Conservation (phyloP, 2,329 filamentous ascomycete species). For the Stachybotrys echinatus region DNA sequence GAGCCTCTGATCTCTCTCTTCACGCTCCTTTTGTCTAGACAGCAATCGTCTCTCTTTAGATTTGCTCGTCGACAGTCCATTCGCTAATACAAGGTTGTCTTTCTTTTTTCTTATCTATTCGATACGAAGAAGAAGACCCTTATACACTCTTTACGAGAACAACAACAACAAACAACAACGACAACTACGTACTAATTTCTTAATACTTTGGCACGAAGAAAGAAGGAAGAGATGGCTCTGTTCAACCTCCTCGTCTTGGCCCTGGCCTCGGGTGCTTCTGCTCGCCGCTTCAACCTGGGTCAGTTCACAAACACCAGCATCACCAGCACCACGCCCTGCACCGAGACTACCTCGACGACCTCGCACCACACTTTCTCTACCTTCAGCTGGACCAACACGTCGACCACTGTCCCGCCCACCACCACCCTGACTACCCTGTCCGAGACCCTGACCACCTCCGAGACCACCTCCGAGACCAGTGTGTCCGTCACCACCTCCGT, state of each 20-base stretch:
- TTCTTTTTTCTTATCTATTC: too few species aligned
- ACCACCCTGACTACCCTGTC: constrained; percentile 8
- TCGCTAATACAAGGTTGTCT: background rate
- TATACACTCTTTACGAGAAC: background rate
- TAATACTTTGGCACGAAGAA: too few species aligned
- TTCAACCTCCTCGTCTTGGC: constrained; percentile 1
- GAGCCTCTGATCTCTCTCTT: too few species aligned
- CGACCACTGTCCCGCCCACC: constrained; percentile 14
- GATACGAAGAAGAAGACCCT: too few species aligned
- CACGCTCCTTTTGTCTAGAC: too few species aligned
- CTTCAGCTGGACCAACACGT: constrained; percentile 10
- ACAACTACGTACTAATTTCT: background rate
- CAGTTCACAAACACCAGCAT: background rate
- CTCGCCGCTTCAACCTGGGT: background rate
- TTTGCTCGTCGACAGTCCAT: background rate
- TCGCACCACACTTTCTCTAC: background rate
- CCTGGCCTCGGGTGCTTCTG: background rate
- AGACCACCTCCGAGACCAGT: constrained; percentile 7
- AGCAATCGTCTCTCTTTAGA: too few species aligned
- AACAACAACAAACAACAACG: background rate
- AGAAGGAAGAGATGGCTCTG: background rate
- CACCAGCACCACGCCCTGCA: background rate
- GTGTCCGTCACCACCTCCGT: constrained; percentile 3
- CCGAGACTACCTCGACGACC: background rate
- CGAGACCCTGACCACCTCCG: constrained; percentile 14